phyloP scores from a whole-genome alignment of 1,284 basidiomycete genomes.

The Meripilus lineatus region DNA sequence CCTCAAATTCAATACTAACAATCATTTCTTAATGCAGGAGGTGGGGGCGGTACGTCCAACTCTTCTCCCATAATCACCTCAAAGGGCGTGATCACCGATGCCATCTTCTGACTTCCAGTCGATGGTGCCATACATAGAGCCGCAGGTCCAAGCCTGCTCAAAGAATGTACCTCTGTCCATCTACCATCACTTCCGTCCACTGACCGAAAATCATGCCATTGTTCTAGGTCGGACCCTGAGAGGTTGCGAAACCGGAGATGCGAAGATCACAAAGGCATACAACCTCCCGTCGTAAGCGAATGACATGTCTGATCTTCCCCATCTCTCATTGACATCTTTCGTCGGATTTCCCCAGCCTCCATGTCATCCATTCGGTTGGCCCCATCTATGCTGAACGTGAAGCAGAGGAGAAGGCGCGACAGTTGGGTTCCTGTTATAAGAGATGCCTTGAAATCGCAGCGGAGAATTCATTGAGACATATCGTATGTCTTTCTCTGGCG shows the following conservation, averaged over 20 bases:
- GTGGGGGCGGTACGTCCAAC: conserved; percentile 67
- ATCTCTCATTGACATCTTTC: neutral
- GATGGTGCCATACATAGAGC: conserved; percentile 86
- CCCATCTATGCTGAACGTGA: conserved; percentile 60
- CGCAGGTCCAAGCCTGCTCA: conserved; percentile 68
- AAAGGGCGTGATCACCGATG: neutral
- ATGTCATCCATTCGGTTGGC: conserved; percentile 90
- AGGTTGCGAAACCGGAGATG: conserved; percentile 80
- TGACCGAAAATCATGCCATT: conserved; percentile 1
- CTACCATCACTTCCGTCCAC: conserved; percentile 1
- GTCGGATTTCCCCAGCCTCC: conserved; percentile 37
- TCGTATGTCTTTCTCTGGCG: conserved; percentile 42
- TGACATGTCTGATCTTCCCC: conserved; percentile 20
- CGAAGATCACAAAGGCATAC: conserved; percentile 79
- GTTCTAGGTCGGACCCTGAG: conserved; percentile 54
- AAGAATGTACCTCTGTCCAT: conserved; percentile 58
- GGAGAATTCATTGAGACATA: conserved; percentile 54
- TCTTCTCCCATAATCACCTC: too few species aligned
- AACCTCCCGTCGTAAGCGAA: conserved; percentile 68
- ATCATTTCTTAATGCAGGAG: conserved; percentile 37
- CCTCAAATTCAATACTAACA: neutral
- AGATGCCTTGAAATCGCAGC: conserved; percentile 61
- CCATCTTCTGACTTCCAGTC: conserved; percentile 38
- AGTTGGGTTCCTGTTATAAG: conserved; percentile 72
- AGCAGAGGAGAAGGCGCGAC: conserved; percentile 41